Percentiles rank a stretch among this genome's conserved stretches.
Evolutionary conservation across 2,329 filamentous ascomycete genomes (phyloP).

Genomic region (Cladobotryum mycophilum): DNA sequence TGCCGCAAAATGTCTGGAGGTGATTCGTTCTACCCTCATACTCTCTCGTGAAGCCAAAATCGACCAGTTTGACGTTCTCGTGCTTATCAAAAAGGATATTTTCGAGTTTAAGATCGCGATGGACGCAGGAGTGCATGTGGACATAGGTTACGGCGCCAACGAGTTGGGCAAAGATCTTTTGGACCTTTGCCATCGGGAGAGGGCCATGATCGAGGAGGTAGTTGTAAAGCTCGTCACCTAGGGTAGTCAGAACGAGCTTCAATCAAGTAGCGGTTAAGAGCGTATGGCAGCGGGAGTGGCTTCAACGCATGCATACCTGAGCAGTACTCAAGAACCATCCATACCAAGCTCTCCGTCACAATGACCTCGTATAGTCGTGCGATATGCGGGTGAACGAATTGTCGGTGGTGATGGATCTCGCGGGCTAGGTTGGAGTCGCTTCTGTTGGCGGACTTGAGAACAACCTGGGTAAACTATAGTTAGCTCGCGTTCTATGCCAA

Average conservation of each 20-base stretch:
- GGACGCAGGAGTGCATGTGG: slow-evolving; percentile 89
- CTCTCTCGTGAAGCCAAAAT: slow-evolving; percentile 96
- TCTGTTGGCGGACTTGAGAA: slow-evolving; percentile 96
- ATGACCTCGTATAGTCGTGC: slow-evolving; percentile 96
- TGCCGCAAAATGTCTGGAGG: slow-evolving; percentile 94
- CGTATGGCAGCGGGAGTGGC: background rate
- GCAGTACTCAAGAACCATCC: slow-evolving; percentile 96
- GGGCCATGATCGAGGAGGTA: slow-evolving; percentile 84
- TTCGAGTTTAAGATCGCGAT: slow-evolving; percentile 93
- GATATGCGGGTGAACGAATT: slow-evolving; percentile 96
- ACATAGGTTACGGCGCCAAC: slow-evolving; percentile 94
- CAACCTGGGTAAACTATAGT: slow-evolving; percentile 59
- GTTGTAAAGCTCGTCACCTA: slow-evolving; percentile 95
- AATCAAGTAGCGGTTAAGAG: background rate
- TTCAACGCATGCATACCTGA: slow-evolving; percentile 55
- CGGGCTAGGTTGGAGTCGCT: slow-evolving; percentile 91
- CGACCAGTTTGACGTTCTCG: slow-evolving; percentile 94
- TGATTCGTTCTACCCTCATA: slow-evolving; percentile 95
- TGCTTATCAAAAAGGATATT: slow-evolving; percentile 87
- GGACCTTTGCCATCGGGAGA: slow-evolving; percentile 77
- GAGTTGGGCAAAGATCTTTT: slow-evolving; percentile 92
- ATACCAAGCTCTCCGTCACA: slow-evolving; percentile 89
- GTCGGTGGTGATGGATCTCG: slow-evolving; percentile 96
- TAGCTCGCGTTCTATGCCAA: slow-evolving; percentile 12
- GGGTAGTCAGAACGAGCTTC: background rate